Base-by-base conservation (phyloP, 257 asterid genomes). In the Schizonepeta tenuifolia region DNA sequence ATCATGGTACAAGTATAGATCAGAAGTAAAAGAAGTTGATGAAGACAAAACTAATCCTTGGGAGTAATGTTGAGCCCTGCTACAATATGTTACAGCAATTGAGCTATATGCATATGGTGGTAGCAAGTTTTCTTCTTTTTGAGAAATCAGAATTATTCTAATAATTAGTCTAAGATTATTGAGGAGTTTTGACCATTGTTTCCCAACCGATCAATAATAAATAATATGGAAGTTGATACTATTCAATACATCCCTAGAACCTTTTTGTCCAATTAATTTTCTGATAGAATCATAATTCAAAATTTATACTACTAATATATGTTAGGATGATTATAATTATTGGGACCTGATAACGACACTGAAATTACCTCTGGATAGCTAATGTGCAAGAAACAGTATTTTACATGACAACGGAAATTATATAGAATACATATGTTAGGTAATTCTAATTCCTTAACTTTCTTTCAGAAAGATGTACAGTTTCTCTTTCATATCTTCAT, bases 1-100 rank as follows among this genome's bases (percentile, higher is more conserved):
- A 47, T 81, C 84, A 22, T 87, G 92, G 89, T 83, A 84, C 78
- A 83, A 77, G 83, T 80, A 72, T 53, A 82, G 83, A 73, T 31
- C 85, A 54, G 82, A 74, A 53, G 82, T 51, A 14, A 83, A 66
- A 72, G 78, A 60, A 12, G 51, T 33, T 5, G 66, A 67, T 3
- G 64, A 58, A 56, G 50, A 78, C 10, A 18, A 22, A 18, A 54
- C 12, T 61, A 31, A 31, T 50, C 56, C 70, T 62, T 7, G 41
- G 18, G 70, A 40, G 24, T 73, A 73, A 55, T 26, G 58, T 47
- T 33, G 22, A 55, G 20, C 41, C 49, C 12, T 49, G 70, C 10
- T 61, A 28, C 46, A 57, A 41, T 43, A 26, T 43, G 49, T 44
- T 41, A 11, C 1, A 18, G 63, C 28, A 33, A 20, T 40, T 43